Percentiles rank a stretch among this genome's conserved stretches.
These are phyloP conservation scores for Mycena capillaripes DNA, from an alignment of 768 basidiomycete species.

Conservation along the genomic window DNA sequence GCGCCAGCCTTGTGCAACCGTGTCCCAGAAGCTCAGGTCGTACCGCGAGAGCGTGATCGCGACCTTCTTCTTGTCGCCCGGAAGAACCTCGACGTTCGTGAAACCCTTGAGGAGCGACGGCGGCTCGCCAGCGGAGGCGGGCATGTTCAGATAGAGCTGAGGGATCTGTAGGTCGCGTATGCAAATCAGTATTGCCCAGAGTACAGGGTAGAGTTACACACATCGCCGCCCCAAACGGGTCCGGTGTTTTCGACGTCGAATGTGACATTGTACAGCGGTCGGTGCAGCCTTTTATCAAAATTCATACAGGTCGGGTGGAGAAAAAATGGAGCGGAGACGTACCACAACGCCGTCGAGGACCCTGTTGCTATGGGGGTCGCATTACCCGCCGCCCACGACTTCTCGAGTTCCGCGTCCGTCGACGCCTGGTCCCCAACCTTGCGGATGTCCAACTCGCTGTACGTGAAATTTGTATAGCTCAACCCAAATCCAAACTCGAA, in stretches of 20 bases:
- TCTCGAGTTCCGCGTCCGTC: constrained; percentile 53
- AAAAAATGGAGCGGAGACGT: constrained; percentile 16
- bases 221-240: constrained; percentile 72
- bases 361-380: constrained; percentile 69
- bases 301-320: no score
- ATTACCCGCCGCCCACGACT: constrained; percentile 71
- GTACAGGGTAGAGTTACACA: constrained; percentile 43
- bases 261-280: constrained; percentile 71
- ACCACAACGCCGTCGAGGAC: constrained; percentile 75
- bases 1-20: constrained; percentile 79
- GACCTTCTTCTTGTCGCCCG: constrained; percentile 62
- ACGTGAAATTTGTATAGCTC: constrained; percentile 87
- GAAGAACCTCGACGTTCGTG: constrained; percentile 64
- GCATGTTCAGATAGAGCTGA: constrained; percentile 83
- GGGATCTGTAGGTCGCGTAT: constrained; percentile 61
- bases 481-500: constrained; percentile 94
- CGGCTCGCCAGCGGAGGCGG: constrained; percentile 73
- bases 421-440: constrained; percentile 56
- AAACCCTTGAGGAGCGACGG: constrained; percentile 82
- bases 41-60: constrained; percentile 75
- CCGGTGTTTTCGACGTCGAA: constrained; percentile 82
- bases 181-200: neutral
- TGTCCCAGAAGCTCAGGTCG: constrained; percentile 85
- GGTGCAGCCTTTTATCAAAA: constrained; percentile 66
- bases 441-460: constrained; percentile 67